These are phyloP conservation scores for Aaosphaeria arxii DNA, from an alignment of 2,329 filamentous ascomycete genomes.

Conservation along the genomic window DNA sequence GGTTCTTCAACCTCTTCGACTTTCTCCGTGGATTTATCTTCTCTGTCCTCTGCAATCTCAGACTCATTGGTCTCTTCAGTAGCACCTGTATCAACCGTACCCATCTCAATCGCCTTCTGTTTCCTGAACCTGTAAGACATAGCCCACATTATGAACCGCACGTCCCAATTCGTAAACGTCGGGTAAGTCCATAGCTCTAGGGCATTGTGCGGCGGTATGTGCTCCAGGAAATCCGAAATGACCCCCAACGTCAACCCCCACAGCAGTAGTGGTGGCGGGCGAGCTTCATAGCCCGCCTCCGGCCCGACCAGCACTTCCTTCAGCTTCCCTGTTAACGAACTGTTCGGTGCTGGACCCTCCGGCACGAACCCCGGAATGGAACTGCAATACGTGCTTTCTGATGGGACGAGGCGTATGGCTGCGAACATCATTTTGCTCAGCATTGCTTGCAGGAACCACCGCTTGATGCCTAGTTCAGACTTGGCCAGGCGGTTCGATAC, in stretches of 20 bases:
- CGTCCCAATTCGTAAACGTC: slow-evolving; percentile 63
- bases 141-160: slow-evolving; percentile 58
- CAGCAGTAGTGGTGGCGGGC: slow-evolving; percentile 54
- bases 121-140: slow-evolving; percentile 56
- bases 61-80: slow-evolving; percentile 1
- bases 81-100: slow-evolving; percentile 1
- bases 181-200: slow-evolving; percentile 65
- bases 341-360: slow-evolving; percentile 9
- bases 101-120: slow-evolving; percentile 32
- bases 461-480: slow-evolving; percentile 53
- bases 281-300: slow-evolving; percentile 28
- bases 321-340: slow-evolving; percentile 8
- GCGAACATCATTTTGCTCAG: slow-evolving; percentile 68
- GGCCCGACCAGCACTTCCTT: slow-evolving; percentile 14
- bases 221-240: slow-evolving; percentile 64
- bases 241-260: slow-evolving; percentile 69
- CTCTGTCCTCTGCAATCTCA: slow-evolving; percentile 18
- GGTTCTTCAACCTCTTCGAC: slow-evolving; percentile 24
- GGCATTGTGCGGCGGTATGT: slow-evolving; percentile 62
- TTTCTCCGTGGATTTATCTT: slow-evolving; percentile 20
- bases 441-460: slow-evolving; percentile 54
- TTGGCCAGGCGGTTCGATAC: slow-evolving; percentile 60
- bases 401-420: slow-evolving; percentile 60
- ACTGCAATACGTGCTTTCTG: slow-evolving; percentile 58
- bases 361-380: slow-evolving; percentile 51